Base-by-base conservation (phyloP, 768 basidiomycete genomes). In the Hebeloma cylindrosporum region DNA sequence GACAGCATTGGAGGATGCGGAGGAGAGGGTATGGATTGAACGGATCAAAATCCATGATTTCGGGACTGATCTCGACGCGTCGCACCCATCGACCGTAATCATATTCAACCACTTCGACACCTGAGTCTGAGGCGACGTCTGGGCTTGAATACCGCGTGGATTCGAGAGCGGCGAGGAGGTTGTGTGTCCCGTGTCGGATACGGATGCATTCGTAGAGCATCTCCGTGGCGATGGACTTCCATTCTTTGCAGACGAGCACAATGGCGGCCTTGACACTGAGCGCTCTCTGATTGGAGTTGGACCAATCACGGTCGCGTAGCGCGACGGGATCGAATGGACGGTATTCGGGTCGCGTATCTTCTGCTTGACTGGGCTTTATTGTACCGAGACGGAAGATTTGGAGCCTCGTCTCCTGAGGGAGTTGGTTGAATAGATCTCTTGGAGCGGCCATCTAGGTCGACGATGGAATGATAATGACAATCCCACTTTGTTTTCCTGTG, bases 141-240 rank as follows among this genome's bases (percentile, higher is more conserved):
- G n/a, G n/a, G n/a, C n/a, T n/a, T n/a, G n/a, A n/a, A n/a, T n/a
- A n/a, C n/a, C n/a, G n/a, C n/a, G n/a, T n/a, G n/a, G n/a, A n/a
- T n/a, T 43, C 37, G 27, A 51, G 40, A 21, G 50, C 44, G 3
- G 27, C 32, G 20, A 51, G 29, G 2, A 51, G 28, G 11, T 31
- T 30, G 11, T 46, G 27, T 7, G 44, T 51, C 9, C 40, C 40
- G 27, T 46, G 50, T 10, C 40, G 32, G 11, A 51, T 38, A 2
- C 40, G 50, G 20, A 51, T 42, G 20, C 44, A 45, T 35, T 46
- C 50, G 29, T 51, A 51, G 1, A 51, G n/a, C 29, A 46, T 25
- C 30, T 51, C 50, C 17, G 40, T 46, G 2, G 44, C 45, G 13
- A 51, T 41, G 4, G 21, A 23, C 34, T 33, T 46, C 50, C 50